A percentile compares a stretch with the other conserved stretches of the same genome.
These are phyloP conservation scores for Mycena indigotica DNA, from an alignment of 768 basidiomycete species.

Conservation along the genomic window DNA sequence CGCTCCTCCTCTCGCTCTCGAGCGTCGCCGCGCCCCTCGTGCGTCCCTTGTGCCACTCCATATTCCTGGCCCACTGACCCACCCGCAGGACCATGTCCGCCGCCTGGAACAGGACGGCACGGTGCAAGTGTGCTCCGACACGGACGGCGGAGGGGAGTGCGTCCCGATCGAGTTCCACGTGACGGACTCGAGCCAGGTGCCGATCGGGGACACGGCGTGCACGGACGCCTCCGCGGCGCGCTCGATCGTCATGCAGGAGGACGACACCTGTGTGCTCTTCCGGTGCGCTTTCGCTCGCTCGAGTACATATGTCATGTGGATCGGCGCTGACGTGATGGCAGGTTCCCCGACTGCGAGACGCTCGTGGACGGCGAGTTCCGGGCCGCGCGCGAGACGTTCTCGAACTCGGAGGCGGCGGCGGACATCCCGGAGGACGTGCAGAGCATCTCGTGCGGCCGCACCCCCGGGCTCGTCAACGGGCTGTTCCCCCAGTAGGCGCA, in stretches of 20 bases:
- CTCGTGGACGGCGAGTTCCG: not conserved
- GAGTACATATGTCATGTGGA: not conserved
- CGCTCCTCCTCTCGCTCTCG: not conserved
- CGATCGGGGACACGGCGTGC: not conserved
- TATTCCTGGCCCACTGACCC: not conserved
- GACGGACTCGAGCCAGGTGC: not conserved
- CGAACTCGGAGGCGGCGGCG: not conserved
- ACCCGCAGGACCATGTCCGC: not conserved
- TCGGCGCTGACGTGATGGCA: not conserved
- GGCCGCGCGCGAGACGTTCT: not conserved
- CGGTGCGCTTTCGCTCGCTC: not conserved
- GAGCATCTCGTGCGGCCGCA: not conserved
- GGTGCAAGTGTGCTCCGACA: not conserved
- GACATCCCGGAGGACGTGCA: not conserved
- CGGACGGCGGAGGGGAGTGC: not conserved
- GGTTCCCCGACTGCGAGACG: not conserved
- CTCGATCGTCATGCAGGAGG: not conserved
- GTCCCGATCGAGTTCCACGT: not conserved
- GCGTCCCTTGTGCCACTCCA: not conserved
- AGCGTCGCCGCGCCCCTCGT: not conserved
- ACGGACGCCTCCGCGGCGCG: not conserved
- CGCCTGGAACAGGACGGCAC: not conserved
- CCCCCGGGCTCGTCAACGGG: not conserved
- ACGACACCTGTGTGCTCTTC: not conserved
- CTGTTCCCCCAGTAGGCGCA: conserved; percentile 1